Percentiles rank a stretch among this genome's conserved stretches.
Evolutionary conservation across 2,329 filamentous ascomycete genomes (phyloP).

Genomic region (Xylariaceae sp.): DNA sequence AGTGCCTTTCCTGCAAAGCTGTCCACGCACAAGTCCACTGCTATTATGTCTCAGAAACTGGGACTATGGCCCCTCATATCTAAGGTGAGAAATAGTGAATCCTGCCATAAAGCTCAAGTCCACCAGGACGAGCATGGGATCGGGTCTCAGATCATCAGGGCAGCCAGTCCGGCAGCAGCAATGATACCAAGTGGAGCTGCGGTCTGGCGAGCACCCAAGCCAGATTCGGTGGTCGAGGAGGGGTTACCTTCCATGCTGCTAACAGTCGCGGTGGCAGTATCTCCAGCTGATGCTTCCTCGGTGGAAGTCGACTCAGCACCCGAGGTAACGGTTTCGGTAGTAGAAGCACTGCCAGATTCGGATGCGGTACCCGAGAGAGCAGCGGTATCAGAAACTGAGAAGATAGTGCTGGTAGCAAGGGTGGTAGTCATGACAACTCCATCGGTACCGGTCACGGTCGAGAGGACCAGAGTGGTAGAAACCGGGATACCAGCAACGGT

Average conservation of each 20-base stretch:
- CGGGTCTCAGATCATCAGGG: constrained; percentile 25
- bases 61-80: constrained; percentile 19
- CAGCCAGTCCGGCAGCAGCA: constrained; percentile 29
- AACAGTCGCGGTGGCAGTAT: constrained; percentile 19
- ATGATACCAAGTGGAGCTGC: constrained; percentile 28
- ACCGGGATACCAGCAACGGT: constrained; percentile 10
- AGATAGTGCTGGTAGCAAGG: constrained; percentile 23
- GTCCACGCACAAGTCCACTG: constrained; percentile 22
- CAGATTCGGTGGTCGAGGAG: neutral
- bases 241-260: constrained; percentile 12
- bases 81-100: constrained; percentile 21
- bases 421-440: constrained; percentile 20
- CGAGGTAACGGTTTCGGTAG: constrained; percentile 19
- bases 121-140: neutral
- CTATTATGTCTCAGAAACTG: constrained; percentile 23
- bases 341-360: constrained; percentile 19
- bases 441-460: constrained; percentile 18
- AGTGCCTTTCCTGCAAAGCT: constrained; percentile 18
- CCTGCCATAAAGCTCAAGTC: constrained; percentile 17
- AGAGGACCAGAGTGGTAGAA: constrained; percentile 13
- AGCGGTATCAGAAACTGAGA: constrained; percentile 12
- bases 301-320: constrained; percentile 21
- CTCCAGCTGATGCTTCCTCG: constrained; percentile 2
- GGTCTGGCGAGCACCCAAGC: constrained; percentile 23
- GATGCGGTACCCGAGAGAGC: constrained; percentile 14